Percentiles rank a stretch among this genome's conserved stretches.
Evolutionary conservation across 305 asterid genomes (phyloP).

Genomic region (Fraxinus nigra): DNA sequence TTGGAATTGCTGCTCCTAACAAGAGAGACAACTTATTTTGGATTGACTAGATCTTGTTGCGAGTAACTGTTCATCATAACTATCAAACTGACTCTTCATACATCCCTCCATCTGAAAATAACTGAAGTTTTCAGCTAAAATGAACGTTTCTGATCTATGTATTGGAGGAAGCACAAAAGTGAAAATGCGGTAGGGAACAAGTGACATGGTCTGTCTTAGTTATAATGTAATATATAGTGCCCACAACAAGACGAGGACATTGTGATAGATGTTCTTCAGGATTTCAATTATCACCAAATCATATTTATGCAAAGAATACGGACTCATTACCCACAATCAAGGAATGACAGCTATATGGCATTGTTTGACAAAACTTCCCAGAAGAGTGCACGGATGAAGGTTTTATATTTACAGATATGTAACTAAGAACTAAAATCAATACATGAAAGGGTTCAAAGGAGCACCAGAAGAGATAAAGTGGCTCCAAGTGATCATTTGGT

Average conservation of each 20-base stretch:
- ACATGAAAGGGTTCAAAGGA: slow-evolving; percentile 21
- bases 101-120: neutral
- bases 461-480: slow-evolving; percentile 77
- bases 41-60: neutral
- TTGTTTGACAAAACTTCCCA: neutral
- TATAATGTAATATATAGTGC: neutral
- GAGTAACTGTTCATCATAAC: neutral
- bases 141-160: neutral
- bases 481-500: slow-evolving; percentile 44
- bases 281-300: neutral
- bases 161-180: neutral
- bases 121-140: neutral
- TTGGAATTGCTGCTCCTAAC: neutral
- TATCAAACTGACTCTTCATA: neutral
- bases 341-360: neutral
- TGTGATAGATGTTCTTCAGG: neutral
- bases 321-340: neutral
- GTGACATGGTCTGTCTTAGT: neutral
- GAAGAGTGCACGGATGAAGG: neutral
- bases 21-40: neutral
- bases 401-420: neutral
- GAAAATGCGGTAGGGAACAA: neutral
- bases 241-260: neutral
- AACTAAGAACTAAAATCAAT: slow-evolving; percentile 14
- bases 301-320: neutral